Percentiles rank a stretch among this genome's conserved stretches.
Evolutionary conservation across 2,329 filamentous ascomycete species (phyloP).

Genomic region (Parafenestella ontariensis): DNA sequence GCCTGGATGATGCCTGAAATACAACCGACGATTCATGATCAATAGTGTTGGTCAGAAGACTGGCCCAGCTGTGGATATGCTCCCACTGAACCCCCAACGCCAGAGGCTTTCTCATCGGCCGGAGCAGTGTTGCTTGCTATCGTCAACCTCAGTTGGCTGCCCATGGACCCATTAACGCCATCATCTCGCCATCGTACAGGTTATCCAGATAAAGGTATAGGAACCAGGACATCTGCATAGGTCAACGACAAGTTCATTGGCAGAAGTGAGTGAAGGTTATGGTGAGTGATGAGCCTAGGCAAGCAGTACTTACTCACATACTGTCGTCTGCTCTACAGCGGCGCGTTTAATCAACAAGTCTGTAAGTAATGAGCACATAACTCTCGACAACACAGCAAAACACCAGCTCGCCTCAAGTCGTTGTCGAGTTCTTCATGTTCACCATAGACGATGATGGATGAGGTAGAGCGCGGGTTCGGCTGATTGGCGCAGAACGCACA

Average conservation of each 20-base stretch:
- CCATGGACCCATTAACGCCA: not conserved
- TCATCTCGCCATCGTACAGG: not conserved
- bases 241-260: no score
- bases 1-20: not conserved
- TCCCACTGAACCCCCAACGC: not conserved
- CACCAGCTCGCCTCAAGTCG: not conserved
- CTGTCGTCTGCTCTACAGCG: not conserved
- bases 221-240: no score
- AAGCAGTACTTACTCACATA: not conserved
- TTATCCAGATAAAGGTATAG: no score
- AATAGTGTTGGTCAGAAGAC: not conserved
- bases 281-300: not conserved
- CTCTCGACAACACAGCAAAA: not conserved
- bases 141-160: not conserved
- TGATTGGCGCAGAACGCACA: slow-evolving; percentile 19
- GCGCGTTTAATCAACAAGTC: not conserved
- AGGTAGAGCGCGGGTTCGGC: slow-evolving; percentile 8
- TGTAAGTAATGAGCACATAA: not conserved
- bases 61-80: not conserved
- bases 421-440: not conserved
- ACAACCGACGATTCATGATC: not conserved
- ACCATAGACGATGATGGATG: not conserved
- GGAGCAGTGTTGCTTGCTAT: not conserved
- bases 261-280: not conserved
- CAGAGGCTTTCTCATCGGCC: not conserved